These are phyloP conservation scores for Rhododendron williamsianum DNA, from an alignment of 148 eudicot species.

Conservation along the genomic window DNA sequence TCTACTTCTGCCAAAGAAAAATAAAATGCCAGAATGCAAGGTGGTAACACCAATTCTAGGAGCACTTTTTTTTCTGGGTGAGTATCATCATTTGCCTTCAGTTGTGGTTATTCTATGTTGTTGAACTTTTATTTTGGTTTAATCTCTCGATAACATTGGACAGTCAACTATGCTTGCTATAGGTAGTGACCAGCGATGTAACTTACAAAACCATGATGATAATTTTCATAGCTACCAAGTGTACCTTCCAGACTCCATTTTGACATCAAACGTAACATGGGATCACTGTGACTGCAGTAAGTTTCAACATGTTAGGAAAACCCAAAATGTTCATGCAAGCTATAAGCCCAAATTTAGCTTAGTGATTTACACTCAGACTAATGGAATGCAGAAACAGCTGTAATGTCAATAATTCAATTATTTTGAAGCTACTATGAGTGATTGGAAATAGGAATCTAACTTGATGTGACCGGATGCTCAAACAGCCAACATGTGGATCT, in stretches of 20 bases:
- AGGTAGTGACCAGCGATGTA: background rate
- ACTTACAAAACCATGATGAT: background rate
- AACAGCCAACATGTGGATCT: background rate
- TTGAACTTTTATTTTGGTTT: background rate
- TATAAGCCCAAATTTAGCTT: background rate
- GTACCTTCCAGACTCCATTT: background rate
- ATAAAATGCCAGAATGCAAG: background rate
- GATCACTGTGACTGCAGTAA: background rate
- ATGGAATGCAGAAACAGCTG: background rate
- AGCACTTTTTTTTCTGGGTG: background rate
- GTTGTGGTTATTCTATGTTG: background rate
- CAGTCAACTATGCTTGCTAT: background rate
- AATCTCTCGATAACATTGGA: background rate
- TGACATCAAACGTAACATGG: background rate
- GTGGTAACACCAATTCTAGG: background rate
- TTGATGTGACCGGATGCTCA: background rate
- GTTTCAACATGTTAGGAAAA: background rate
- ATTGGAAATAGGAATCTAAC: constrained; percentile 1
- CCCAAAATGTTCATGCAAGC: background rate
- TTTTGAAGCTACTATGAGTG: background rate
- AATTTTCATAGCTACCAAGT: background rate
- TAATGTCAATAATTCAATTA: background rate
- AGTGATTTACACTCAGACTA: background rate
- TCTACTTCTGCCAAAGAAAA: no score
- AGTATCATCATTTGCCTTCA: background rate